phyloP scores from a whole-genome alignment of 2,329 filamentous ascomycete species.

The Diplodia sapinea region DNA sequence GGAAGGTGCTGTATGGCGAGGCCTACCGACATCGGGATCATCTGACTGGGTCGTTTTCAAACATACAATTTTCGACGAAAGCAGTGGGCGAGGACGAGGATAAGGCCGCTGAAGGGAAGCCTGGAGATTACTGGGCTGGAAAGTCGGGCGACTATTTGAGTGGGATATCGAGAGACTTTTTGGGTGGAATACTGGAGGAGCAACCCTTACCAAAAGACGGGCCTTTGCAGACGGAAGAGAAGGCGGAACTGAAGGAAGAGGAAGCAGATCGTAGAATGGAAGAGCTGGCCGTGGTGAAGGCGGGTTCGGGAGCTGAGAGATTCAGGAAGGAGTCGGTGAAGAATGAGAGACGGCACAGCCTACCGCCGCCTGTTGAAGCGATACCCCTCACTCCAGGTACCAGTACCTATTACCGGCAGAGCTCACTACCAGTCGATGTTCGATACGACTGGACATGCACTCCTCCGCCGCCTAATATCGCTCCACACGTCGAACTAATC shows the following conservation, averaged over 20 bases:
- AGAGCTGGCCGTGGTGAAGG: background rate
- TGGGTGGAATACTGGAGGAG: background rate
- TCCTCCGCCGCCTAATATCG: constrained; percentile 50
- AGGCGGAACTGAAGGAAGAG: background rate
- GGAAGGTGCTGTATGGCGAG: constrained; percentile 26
- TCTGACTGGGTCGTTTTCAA: constrained; percentile 24
- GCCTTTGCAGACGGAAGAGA: background rate
- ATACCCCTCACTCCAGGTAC: constrained; percentile 24
- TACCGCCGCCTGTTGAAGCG: constrained; percentile 15
- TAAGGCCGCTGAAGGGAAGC: background rate
- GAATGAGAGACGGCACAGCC: constrained; percentile 18
- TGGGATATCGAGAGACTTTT: background rate
- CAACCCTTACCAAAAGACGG: background rate
- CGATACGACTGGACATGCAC: constrained; percentile 31
- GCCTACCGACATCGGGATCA: constrained; percentile 13
- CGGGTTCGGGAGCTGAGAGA: background rate
- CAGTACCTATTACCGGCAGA: constrained; percentile 19
- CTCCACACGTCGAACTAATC: constrained; percentile 72
- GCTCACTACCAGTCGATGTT: constrained; percentile 8
- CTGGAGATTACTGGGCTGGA: background rate
- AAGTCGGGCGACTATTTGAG: background rate
- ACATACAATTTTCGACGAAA: constrained; percentile 22
- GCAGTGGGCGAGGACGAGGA: background rate
- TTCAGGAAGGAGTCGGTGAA: background rate
- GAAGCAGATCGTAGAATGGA: background rate